Evolutionary conservation across 352 stramenopile genomes (phyloP).

Genomic region (Globisporangium nunn): DNA sequence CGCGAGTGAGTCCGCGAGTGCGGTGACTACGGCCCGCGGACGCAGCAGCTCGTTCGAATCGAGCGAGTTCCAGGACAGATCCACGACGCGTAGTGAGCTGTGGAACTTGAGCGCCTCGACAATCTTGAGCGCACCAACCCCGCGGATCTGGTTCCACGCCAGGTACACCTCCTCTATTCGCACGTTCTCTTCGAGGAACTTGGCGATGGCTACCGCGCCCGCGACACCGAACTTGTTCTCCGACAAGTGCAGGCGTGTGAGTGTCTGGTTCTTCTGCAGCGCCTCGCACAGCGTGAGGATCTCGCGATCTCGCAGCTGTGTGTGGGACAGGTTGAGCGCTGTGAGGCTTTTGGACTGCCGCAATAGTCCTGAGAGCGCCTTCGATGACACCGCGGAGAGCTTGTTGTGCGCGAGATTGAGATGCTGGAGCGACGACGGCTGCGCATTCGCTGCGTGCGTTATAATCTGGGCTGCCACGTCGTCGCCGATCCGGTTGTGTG

Average conservation of each 20-base stretch:
- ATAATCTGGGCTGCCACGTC: conserved; percentile 47
- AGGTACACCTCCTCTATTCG: conserved; percentile 76
- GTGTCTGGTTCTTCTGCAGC: conserved; percentile 60
- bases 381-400: conserved; percentile 28
- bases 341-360: conserved; percentile 40
- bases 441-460: conserved; percentile 16
- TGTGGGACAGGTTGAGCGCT: conserved; percentile 63
- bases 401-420: conserved; percentile 67
- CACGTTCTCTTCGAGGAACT: conserved; percentile 66
- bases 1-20: conserved; percentile 49
- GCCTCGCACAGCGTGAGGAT: conserved; percentile 67
- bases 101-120: conserved; percentile 71
- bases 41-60: conserved; percentile 41
- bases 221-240: conserved; percentile 61
- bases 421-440: conserved; percentile 26
- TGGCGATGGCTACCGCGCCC: conserved; percentile 58
- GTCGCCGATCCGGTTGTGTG: conserved; percentile 67
- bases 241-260: conserved; percentile 56
- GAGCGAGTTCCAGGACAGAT: conserved; percentile 75
- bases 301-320: conserved; percentile 48
- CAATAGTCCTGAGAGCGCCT: conserved; percentile 34
- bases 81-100: conserved; percentile 52
- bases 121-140: conserved; percentile 62
- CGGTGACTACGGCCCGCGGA: conserved; percentile 38
- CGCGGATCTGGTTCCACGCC: conserved; percentile 67